Conservation (phyloP, 2,329 filamentous ascomycete genomes). For the Colletotrichum orchidophilum region DNA sequence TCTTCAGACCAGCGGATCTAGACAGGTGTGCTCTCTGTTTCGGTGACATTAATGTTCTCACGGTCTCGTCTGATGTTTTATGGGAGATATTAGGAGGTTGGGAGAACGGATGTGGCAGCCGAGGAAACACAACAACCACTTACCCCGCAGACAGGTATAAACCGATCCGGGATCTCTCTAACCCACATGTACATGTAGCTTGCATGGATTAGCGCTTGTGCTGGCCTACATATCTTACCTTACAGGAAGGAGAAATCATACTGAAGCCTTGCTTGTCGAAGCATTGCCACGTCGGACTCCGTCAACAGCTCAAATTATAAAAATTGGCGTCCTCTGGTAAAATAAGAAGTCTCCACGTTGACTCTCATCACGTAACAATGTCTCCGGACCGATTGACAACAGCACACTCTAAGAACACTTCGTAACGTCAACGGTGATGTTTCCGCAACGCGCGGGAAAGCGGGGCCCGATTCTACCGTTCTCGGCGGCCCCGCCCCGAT, state of each 20-base stretch:
- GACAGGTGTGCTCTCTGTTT: not conserved
- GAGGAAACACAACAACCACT: not conserved
- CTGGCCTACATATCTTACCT: not conserved
- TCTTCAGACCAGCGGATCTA: not conserved
- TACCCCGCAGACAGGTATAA: not conserved
- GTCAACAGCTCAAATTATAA: not conserved
- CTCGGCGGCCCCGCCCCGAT: not conserved
- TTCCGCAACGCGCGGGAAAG: not conserved
- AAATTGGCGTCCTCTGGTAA: not conserved
- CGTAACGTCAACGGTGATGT: not conserved
- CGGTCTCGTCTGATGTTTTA: not conserved
- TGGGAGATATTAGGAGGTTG: not conserved
- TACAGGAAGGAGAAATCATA: not conserved
- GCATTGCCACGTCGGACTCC: not conserved
- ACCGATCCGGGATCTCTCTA: not conserved
- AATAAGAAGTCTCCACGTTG: not conserved
- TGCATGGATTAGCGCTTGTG: not conserved
- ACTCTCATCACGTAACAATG: no score
- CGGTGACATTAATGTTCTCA: not conserved
- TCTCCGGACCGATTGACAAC: not conserved
- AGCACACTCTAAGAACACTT: not conserved
- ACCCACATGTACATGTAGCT: not conserved
- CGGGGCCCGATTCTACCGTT: not conserved
- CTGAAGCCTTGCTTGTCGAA: not conserved
- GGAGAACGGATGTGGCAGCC: not conserved